Evolutionary conservation across 164 flowering plant genomes (phyloP), one percentile per base, ranked within the genome.

Genomic region (Kingdonia uniflora): DNA sequence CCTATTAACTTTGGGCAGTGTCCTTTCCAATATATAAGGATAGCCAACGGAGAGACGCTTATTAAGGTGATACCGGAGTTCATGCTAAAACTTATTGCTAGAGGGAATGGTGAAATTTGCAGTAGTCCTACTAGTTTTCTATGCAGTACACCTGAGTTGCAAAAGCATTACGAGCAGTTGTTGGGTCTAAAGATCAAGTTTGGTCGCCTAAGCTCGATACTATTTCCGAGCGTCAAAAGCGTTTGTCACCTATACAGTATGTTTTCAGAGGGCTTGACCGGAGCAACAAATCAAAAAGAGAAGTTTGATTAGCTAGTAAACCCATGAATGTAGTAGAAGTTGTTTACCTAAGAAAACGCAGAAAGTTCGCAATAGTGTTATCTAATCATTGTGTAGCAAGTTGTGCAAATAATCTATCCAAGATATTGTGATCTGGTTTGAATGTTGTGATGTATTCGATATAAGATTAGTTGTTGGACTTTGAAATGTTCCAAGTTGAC

Each of bases 131-230:
- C 58, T 22, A 54, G 70, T 12, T 52, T 71, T 58, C 68, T 90
- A 14, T 84, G 95, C 22, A 90, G 87, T 58, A 87, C 97, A 42
- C 96, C 96, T 22, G 96, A 90, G 75, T 65, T 90, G 84, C 63
- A 80, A 74, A 87, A 81, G 67, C 91, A 83, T 11, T 90, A 83
- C 23, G 77, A 74, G 24, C 73, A 68, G 58, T 90, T 44, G 96
- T 90, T 14, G 81, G 91, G 55, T 59, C 79, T 3, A 83, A 63
- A 55, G 87, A 66, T 37, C 82, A 76, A 58, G 50, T 65, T 2
- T 90, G 97, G 97, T 87, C 97, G 2, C 97, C 97, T 0, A 85
- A 81, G 61, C 76, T 90, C 19, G 91, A 89, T 58, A 75, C 97
- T 16, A 84, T 90, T 51, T 66, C 85, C 0, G 96, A 90, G 72